A percentile compares a stretch with the other conserved stretches of the same genome.
Evolutionary conservation across 371 early-diverging fungal genomes (phyloP).

Genomic region (Mucor velutinosus): DNA sequence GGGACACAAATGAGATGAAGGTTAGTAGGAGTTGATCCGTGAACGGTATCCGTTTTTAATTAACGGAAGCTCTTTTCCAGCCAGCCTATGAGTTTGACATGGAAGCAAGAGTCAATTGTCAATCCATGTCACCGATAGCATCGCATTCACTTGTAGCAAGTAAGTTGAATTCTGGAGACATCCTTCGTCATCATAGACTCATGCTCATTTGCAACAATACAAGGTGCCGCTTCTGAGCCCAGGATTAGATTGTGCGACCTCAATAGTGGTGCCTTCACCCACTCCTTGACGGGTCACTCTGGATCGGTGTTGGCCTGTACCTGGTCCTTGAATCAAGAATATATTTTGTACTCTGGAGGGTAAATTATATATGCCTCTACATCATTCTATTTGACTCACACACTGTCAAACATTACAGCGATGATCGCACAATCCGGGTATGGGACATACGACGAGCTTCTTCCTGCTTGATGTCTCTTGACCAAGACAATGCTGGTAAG

Average conservation of each 20-base stretch:
- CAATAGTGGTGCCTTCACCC: constrained; percentile 73
- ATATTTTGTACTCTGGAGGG: constrained; percentile 82
- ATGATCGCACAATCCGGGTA: constrained; percentile 66
- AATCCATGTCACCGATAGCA: constrained; percentile 74
- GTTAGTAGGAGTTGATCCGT: constrained; percentile 23
- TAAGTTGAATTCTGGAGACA: constrained; percentile 25
- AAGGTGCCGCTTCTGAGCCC: constrained; percentile 68
- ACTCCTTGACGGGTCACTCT: constrained; percentile 75
- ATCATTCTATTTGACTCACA: background rate
- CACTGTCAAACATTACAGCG: constrained; percentile 30
- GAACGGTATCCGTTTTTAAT: background rate
- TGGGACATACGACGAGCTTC: constrained; percentile 86
- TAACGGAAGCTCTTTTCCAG: background rate
- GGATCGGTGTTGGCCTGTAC: constrained; percentile 69
- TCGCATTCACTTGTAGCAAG: constrained; percentile 82
- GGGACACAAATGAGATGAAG: constrained; percentile 83
- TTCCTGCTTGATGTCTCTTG: constrained; percentile 59
- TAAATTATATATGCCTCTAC: constrained; percentile 22
- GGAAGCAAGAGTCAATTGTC: constrained; percentile 66
- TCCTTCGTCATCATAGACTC: background rate
- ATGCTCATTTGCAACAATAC: background rate
- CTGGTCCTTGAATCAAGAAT: constrained; percentile 85
- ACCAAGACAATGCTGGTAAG: constrained; percentile 60
- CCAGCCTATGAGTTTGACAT: constrained; percentile 48
- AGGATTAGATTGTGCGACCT: constrained; percentile 81